Percentiles rank a stretch among this genome's conserved stretches.
These are phyloP conservation scores for Trichophyton mentagrophytes DNA, from an alignment of 2,329 filamentous ascomycete genomes.

Conservation along the genomic window DNA sequence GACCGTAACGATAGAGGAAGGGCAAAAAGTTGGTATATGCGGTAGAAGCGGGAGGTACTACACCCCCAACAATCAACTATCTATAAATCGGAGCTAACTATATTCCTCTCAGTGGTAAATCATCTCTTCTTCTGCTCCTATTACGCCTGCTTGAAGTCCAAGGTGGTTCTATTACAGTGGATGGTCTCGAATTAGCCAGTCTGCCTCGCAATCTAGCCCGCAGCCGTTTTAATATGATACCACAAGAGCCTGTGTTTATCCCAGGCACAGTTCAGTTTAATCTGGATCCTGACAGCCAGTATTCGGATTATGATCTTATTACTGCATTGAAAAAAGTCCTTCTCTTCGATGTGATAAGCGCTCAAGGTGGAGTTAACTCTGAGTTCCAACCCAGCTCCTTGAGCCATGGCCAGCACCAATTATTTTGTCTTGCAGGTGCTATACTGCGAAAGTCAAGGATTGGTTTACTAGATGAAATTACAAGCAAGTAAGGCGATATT, in stretches of 20 bases:
- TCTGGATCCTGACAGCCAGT: conserved; percentile 58
- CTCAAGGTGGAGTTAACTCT: conserved; percentile 28
- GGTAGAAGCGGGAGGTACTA: conserved; percentile 67
- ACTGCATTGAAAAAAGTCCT: conserved; percentile 28
- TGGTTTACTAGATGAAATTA: conserved; percentile 54
- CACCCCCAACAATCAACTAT: not conserved
- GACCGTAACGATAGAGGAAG: conserved; percentile 70
- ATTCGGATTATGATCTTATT: conserved; percentile 24
- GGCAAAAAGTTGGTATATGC: conserved; percentile 90
- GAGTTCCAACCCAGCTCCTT: conserved; percentile 35
- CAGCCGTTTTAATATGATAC: conserved; percentile 83
- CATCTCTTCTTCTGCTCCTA: conserved; percentile 78
- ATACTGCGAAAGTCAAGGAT: conserved; percentile 48
- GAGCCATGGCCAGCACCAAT: conserved; percentile 44
- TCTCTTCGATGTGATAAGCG: conserved; percentile 24
- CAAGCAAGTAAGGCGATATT: conserved; percentile 29
- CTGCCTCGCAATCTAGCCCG: conserved; percentile 83
- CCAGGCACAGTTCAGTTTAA: conserved; percentile 88
- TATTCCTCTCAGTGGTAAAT: conserved; percentile 54
- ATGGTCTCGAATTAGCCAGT: conserved; percentile 71
- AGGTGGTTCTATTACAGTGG: conserved; percentile 45
- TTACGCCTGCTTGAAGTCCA: conserved; percentile 89
- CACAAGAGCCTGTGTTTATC: conserved; percentile 91
- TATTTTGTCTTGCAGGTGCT: conserved; percentile 52
- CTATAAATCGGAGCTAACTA: conserved; percentile 1